These are phyloP conservation scores for Paramarasmius palmivorus DNA, from an alignment of 1,284 basidiomycete species.

Conservation along the genomic window DNA sequence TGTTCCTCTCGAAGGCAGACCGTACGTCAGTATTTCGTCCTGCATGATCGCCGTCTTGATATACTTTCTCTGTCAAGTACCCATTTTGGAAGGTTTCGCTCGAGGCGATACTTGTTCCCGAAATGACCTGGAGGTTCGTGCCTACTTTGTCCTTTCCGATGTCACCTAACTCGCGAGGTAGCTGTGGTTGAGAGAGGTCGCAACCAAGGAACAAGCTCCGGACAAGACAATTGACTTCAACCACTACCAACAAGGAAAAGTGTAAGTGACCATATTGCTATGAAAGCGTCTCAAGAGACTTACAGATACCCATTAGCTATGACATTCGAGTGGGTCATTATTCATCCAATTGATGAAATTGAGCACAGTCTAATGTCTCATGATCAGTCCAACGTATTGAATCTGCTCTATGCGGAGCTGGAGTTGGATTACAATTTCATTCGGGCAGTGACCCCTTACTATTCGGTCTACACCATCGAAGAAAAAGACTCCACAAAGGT, in stretches of 20 bases:
- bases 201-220: constrained; percentile 31
- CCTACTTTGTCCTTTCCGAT: background rate
- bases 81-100: constrained; percentile 45
- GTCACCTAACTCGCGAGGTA: constrained; percentile 13
- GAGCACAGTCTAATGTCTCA: constrained; percentile 9
- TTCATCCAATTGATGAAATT: background rate
- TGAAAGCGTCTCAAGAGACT: background rate
- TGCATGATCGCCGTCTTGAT: background rate
- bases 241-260: constrained; percentile 41
- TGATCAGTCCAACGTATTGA: constrained; percentile 48
- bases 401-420: constrained; percentile 48
- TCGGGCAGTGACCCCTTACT: constrained; percentile 47
- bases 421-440: constrained; percentile 48
- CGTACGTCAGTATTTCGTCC: background rate
- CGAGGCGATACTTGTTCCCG: constrained; percentile 46
- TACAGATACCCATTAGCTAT: constrained; percentile 24
- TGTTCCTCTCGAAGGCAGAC: constrained; percentile 46
- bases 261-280: constrained; percentile 26
- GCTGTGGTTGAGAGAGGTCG: constrained; percentile 43
- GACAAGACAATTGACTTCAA: constrained; percentile 44
- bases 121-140: constrained; percentile 25
- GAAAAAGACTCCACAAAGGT: constrained; percentile 32
- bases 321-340: constrained; percentile 36
- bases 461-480: constrained; percentile 43
- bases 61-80: constrained; percentile 21